Percentiles rank a stretch among this genome's conserved stretches.
Evolutionary conservation across 495 filamentous ascomycete species (phyloP).

Genomic region (Paragyromitra xinjiangensis): DNA sequence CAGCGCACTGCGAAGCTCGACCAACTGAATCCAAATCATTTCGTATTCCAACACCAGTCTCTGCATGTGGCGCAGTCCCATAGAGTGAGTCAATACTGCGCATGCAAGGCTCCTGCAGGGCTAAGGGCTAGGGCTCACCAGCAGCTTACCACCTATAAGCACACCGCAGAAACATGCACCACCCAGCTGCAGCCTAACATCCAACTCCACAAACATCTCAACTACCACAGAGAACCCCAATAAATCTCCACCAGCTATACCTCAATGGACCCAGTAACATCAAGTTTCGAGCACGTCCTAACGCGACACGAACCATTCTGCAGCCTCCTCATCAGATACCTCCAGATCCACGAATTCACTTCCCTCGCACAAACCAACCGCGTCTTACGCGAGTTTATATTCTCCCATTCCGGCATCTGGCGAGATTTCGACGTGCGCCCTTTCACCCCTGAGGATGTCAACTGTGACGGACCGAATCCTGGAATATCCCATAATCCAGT

Average conservation of each 20-base stretch:
- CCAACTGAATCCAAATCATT: neutral
- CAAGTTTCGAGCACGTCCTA: slow-evolving; percentile 12
- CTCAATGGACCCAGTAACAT: neutral
- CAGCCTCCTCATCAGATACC: slow-evolving; percentile 15
- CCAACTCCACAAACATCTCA: neutral
- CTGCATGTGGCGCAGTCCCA: neutral
- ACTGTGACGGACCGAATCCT: neutral
- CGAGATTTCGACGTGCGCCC: slow-evolving; percentile 10
- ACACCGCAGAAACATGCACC: neutral
- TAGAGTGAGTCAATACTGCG: neutral
- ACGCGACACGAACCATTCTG: slow-evolving; percentile 18
- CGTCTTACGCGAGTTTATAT: slow-evolving; percentile 24
- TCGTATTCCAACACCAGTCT: neutral
- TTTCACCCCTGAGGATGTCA: slow-evolving; percentile 16
- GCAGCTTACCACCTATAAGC: neutral
- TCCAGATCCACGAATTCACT: slow-evolving; percentile 16
- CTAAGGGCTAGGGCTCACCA: neutral
- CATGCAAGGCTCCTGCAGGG: neutral
- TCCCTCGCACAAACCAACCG: slow-evolving; percentile 9
- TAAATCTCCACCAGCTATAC: neutral
- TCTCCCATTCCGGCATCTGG: slow-evolving; percentile 27
- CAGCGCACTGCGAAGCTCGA: neutral
- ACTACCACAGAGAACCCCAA: neutral
- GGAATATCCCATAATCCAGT: neutral
- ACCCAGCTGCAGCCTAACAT: neutral